Percentiles rank a stretch among this genome's conserved stretches.
These are phyloP conservation scores for Pseudonitzschia delicatissima DNA, from an alignment of 108 stramenopile genomes.

Conservation along the genomic window DNA sequence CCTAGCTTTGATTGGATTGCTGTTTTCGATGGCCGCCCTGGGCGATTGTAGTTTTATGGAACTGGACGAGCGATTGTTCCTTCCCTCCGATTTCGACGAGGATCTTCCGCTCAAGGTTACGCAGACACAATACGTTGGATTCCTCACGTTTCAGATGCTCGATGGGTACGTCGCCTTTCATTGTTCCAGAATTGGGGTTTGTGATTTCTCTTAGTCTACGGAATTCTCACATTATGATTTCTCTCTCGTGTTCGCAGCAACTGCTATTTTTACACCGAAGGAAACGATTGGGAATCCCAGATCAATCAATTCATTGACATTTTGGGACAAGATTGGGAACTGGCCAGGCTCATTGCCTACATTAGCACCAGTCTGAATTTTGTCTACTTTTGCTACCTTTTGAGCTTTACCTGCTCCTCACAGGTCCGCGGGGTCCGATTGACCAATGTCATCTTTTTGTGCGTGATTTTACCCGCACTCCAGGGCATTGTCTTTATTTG, in stretches of 20 bases:
- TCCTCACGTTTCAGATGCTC: slow-evolving; percentile 2
- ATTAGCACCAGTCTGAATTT: slow-evolving; percentile 6
- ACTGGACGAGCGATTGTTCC: slow-evolving; percentile 4
- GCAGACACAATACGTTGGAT: slow-evolving; percentile 13
- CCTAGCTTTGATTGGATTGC: slow-evolving; percentile 9
- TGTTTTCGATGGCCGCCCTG: slow-evolving; percentile 23
- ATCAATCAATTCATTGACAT: slow-evolving; percentile 13
- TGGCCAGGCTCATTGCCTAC: slow-evolving; percentile 4
- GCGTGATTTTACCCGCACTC: slow-evolving; percentile 25
- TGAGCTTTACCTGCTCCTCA: slow-evolving; percentile 23
- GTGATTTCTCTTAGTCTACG: no score
- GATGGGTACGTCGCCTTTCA: slow-evolving; percentile 13
- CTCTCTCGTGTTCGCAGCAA: no score
- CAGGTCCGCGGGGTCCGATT: slow-evolving; percentile 17
- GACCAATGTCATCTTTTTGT: slow-evolving; percentile 8
- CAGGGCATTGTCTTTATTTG: slow-evolving; percentile 30
- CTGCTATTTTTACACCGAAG: slow-evolving; percentile 30
- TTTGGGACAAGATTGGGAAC: slow-evolving; percentile 14
- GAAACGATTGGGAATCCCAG: slow-evolving; percentile 4
- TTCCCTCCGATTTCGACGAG: slow-evolving; percentile 2
- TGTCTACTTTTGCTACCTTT: slow-evolving; percentile 10
- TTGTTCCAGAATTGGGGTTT: no score
- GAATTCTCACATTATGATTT: no score
- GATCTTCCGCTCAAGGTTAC: slow-evolving; percentile 12
- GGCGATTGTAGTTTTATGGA: slow-evolving; percentile 25